Conservation (phyloP, 345 rosid species). For the Firmiana major region DNA sequence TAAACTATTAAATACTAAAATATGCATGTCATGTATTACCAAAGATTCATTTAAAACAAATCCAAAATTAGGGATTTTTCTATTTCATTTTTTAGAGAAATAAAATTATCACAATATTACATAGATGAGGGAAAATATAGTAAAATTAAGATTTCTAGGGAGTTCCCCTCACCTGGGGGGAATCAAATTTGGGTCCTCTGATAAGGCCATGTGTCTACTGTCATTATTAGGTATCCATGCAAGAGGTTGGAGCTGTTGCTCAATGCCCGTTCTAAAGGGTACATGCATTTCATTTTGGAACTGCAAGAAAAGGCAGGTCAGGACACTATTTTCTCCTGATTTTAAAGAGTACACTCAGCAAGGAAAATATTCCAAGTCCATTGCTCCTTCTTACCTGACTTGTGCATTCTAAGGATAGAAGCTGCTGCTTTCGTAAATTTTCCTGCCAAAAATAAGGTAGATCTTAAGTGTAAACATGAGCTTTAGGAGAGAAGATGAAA, state of each 20-base stretch:
- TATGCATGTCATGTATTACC: not conserved
- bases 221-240: constrained; percentile 57
- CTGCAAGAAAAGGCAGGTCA: constrained; percentile 31
- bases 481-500: not conserved
- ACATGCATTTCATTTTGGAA: constrained; percentile 53
- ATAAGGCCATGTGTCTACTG: constrained; percentile 33
- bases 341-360: not conserved
- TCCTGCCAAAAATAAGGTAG: constrained; percentile 29
- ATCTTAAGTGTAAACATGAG: not conserved
- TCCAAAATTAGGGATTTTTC: not conserved
- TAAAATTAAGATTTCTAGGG: constrained; percentile 3
- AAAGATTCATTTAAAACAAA: not conserved
- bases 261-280: constrained; percentile 46
- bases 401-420: constrained; percentile 47
- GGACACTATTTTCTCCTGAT: constrained; percentile 5
- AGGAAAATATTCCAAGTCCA: constrained; percentile 1
- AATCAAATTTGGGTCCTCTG: constrained; percentile 51
- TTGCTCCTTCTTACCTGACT: constrained; percentile 36
- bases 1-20: not conserved
- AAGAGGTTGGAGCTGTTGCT: constrained; percentile 61
- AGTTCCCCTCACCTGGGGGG: constrained; percentile 41
- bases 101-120: not conserved
- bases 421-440: constrained; percentile 47
- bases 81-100: not conserved
- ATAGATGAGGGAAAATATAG: not conserved